These are phyloP conservation scores for Fusarium coicis DNA, from an alignment of 2,329 filamentous ascomycete species.

Conservation along the genomic window DNA sequence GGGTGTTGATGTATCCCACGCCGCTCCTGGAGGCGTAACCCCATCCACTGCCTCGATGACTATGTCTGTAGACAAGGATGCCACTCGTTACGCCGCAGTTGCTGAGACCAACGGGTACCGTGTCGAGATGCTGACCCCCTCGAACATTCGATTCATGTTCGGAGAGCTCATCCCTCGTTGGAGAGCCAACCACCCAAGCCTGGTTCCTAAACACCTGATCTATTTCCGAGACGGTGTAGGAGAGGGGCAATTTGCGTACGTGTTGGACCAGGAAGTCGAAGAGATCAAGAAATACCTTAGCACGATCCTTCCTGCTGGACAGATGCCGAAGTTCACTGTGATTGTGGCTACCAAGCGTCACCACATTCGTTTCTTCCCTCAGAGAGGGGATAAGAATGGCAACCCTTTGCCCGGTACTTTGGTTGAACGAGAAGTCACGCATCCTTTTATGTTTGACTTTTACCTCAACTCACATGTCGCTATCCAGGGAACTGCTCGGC, in stretches of 20 bases:
- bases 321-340: conserved; percentile 78
- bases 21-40: conserved; percentile 71
- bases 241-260: conserved; percentile 84
- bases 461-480: conserved; percentile 73
- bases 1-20: conserved; percentile 91
- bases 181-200: conserved; percentile 61
- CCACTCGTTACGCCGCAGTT: conserved; percentile 79
- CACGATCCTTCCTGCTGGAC: conserved; percentile 46
- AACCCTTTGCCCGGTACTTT: conserved; percentile 89
- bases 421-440: conserved; percentile 89
- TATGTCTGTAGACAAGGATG: conserved; percentile 77
- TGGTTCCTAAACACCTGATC: conserved; percentile 76
- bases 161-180: conserved; percentile 72
- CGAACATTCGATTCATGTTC: conserved; percentile 75
- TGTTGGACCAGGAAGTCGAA: conserved; percentile 80
- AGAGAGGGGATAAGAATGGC: conserved; percentile 74
- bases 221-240: conserved; percentile 95
- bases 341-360: conserved; percentile 94
- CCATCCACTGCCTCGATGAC: conserved; percentile 90
- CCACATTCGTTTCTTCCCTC: conserved; percentile 91
- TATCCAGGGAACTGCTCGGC: conserved; percentile 93
- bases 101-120: conserved; percentile 86
- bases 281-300: conserved; percentile 73
- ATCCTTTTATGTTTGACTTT: conserved; percentile 91
- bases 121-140: conserved; percentile 78